Percentiles rank a stretch among this genome's conserved stretches.
Evolutionary conservation across 805 yeast species (phyloP).

Genomic region (Starmerella floris): DNA sequence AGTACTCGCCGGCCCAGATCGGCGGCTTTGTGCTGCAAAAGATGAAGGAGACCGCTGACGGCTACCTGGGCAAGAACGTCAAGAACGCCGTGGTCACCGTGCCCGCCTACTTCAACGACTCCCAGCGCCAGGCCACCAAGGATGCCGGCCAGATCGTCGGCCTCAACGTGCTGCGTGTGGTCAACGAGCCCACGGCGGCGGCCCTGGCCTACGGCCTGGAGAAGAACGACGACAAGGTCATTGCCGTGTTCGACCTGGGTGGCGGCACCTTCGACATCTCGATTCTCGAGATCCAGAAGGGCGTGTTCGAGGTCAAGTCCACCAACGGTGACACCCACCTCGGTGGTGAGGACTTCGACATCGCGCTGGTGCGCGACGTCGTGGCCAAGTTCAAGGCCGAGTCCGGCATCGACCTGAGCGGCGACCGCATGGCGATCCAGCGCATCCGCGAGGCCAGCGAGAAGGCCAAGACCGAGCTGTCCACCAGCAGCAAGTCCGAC

Average conservation of each 20-base stretch:
- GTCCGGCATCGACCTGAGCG: slow-evolving; percentile 48
- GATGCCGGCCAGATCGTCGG: slow-evolving; percentile 98
- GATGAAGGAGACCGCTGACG: slow-evolving; percentile 97
- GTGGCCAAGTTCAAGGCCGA: slow-evolving; percentile 68
- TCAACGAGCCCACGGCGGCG: slow-evolving; percentile 86
- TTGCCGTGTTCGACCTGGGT: slow-evolving; percentile 95
- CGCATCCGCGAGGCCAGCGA: slow-evolving; percentile 80
- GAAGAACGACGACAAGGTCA: slow-evolving; percentile 67
- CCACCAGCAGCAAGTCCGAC: slow-evolving; percentile 57
- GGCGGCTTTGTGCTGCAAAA: slow-evolving; percentile 89
- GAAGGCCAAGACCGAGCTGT: slow-evolving; percentile 77
- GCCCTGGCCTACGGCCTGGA: slow-evolving; percentile 92
- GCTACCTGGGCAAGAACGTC: slow-evolving; percentile 73
- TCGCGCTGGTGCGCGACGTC: slow-evolving; percentile 70
- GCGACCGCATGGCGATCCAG: slow-evolving; percentile 67
- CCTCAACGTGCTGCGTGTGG: slow-evolving; percentile 76
- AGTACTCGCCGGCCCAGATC: slow-evolving; percentile 88
- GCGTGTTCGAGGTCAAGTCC: slow-evolving; percentile 95
- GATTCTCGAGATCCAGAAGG: slow-evolving; percentile 89
- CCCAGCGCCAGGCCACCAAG: slow-evolving; percentile 88
- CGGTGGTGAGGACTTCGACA: slow-evolving; percentile 90
- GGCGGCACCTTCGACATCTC: slow-evolving; percentile 98
- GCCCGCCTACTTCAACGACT: slow-evolving; percentile 82
- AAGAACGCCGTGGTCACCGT: slow-evolving; percentile 85
- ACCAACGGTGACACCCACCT: slow-evolving; percentile 92